These are phyloP conservation scores for Coniochaeta ligniaria DNA, from an alignment of 2,329 filamentous ascomycete genomes.

Conservation along the genomic window DNA sequence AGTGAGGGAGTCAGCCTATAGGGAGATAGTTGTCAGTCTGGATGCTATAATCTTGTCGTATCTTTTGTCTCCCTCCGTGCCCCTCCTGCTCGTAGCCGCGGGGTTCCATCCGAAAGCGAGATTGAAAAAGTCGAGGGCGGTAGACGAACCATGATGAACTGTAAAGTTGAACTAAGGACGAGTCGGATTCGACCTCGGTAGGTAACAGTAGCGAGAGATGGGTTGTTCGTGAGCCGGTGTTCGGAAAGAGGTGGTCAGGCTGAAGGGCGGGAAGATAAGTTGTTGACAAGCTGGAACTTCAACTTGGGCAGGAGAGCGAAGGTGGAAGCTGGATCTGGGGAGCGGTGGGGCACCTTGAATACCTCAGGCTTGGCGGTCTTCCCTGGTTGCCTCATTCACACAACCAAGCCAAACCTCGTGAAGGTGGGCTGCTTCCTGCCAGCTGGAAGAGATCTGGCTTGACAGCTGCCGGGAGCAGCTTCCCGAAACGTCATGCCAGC, in stretches of 20 bases:
- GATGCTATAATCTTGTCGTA: neutral
- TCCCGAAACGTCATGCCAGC: neutral
- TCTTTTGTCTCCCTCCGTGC: neutral
- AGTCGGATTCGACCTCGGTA: conserved; percentile 4
- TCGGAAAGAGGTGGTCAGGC: neutral
- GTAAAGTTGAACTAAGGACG: conserved; percentile 2
- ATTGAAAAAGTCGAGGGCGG: neutral
- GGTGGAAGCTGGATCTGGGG: neutral
- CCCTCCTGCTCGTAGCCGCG: conserved; percentile 1
- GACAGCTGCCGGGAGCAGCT: neutral
- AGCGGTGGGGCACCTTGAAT: neutral
- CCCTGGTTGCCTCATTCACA: neutral
- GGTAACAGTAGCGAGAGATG: conserved; percentile 1
- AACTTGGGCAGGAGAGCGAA: neutral
- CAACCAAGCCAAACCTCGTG: neutral
- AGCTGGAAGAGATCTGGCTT: too few species aligned
- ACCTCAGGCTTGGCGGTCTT: neutral
- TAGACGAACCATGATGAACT: conserved; percentile 9
- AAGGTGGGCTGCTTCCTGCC: too few species aligned
- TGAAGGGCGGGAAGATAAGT: neutral
- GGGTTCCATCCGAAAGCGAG: neutral
- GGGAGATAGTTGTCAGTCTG: conserved; percentile 11
- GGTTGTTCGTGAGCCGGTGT: neutral
- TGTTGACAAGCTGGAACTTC: neutral
- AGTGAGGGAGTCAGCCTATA: conserved; percentile 91